Conservation (phyloP, 305 asterid species). For the Ilex paraguariensis region DNA sequence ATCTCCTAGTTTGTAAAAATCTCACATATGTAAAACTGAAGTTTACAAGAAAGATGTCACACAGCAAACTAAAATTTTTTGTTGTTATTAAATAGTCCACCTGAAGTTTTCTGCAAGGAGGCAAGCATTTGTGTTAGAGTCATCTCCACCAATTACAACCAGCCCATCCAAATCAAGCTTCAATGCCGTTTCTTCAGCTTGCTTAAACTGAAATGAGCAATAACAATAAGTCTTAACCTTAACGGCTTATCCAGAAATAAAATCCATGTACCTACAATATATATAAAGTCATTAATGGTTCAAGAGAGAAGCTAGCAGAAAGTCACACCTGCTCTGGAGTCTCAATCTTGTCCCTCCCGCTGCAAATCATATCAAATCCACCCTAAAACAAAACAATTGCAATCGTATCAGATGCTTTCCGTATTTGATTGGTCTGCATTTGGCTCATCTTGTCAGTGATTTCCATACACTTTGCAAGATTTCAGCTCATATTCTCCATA, state of each 20-base stretch:
- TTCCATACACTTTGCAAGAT: no score
- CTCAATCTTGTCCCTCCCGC: slow-evolving; percentile 99
- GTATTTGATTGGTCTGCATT: no score
- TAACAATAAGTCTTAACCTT: slow-evolving; percentile 16
- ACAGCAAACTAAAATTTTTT: slow-evolving; percentile 3
- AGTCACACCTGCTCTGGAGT: slow-evolving; percentile 87
- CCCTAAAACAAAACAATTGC: slow-evolving; percentile 49
- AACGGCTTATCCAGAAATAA: slow-evolving; percentile 2
- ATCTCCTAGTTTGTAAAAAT: no score
- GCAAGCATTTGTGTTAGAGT: slow-evolving; percentile 97
- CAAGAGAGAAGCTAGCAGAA: slow-evolving; percentile 7
- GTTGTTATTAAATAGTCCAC: slow-evolving; percentile 20
- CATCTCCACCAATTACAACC: slow-evolving; percentile 98
- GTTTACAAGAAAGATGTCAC: slow-evolving; percentile 2
- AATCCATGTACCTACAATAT: neutral
- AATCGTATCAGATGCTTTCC: neutral
- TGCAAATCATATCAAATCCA: slow-evolving; percentile 96
- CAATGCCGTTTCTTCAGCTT: slow-evolving; percentile 86
- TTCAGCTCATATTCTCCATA: no score
- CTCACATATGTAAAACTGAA: no score
- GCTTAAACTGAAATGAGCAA: slow-evolving; percentile 63
- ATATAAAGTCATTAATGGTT: neutral
- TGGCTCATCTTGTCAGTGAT: no score
- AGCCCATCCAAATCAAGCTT: slow-evolving; percentile 97
- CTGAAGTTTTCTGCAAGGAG: slow-evolving; percentile 94